Evolutionary conservation across 1,284 basidiomycete genomes (phyloP), one percentile per base, ranked within the genome.

Genomic region (Leccinum pachyderme): DNA sequence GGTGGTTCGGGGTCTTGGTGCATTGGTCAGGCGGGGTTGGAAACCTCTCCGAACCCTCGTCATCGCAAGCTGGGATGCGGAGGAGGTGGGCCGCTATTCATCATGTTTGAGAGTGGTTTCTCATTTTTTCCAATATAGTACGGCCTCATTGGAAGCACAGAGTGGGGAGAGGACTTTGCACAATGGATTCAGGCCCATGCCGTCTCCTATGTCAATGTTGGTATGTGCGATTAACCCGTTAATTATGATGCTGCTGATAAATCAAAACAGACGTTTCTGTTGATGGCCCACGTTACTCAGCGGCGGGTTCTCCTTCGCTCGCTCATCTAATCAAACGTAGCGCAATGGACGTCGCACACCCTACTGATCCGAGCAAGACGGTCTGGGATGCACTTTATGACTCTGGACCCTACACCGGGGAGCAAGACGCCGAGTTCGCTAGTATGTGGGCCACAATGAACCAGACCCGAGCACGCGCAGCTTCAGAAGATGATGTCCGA

Each of bases 31-130:
- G 60, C 76, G 75, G 13, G 95, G 93, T 27, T 98, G 95, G 95
- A 90, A 85, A 64, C 95, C 95, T 4, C 74, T 95, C 39, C 78
- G 95, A 54, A 95, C 91, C 15, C 84, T 96, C 63, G 73, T 96
- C n/a, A 79, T 98, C 51, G 93, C 91, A 4, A 90, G 86, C 59
- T 97, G 93, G 94, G 93, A 96, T 71, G 95, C 85, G 0, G 95
- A 98, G 74, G 95, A 95, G 79, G 84, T 87, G 46, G 44, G 68
- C 33, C 22, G 12, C 33, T 15, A 55, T 35, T 49, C 11, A 24
- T 54, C 7, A 13, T 31, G 31, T 25, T 49, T 13, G 18, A 52
- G 27, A 43, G 15, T 53, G 47, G 28, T n/a, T 56, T 39, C 56
- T 48, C 18, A 50, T 18, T n/a, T 13, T 6, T 13, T 47, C n/a